Evolutionary conservation across 768 basidiomycete species (phyloP).

Genomic region (Trametopsis cervina): DNA sequence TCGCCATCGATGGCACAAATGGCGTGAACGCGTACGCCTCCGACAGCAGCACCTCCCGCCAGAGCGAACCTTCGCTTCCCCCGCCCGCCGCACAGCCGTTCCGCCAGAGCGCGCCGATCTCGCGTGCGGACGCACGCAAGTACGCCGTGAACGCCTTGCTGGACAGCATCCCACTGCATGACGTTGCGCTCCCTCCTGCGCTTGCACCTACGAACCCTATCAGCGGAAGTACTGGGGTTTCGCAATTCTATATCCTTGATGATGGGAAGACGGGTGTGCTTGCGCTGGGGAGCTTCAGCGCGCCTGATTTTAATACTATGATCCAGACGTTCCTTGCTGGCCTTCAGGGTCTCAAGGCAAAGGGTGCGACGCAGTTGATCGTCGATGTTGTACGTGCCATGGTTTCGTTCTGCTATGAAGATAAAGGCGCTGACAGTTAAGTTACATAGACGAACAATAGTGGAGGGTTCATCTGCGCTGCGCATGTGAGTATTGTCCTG

Average conservation of each 20-base stretch:
- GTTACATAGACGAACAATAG: constrained; percentile 25
- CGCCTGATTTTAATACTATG: constrained; percentile 34
- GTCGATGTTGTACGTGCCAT: constrained; percentile 46
- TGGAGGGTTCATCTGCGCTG: constrained; percentile 49
- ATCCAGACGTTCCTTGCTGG: constrained; percentile 38
- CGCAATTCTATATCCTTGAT: constrained; percentile 48
- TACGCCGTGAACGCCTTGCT: constrained; percentile 43
- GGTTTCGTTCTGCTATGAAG: not conserved
- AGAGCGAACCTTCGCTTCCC: not conserved
- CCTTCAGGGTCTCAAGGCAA: constrained; percentile 36
- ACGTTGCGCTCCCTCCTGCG: constrained; percentile 30
- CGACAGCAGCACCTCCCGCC: not conserved
- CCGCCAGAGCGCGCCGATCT: constrained; percentile 15
- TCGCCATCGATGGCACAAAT: constrained; percentile 42
- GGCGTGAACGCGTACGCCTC: constrained; percentile 24
- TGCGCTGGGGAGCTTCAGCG: constrained; percentile 53
- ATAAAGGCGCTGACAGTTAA: not conserved
- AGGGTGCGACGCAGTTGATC: constrained; percentile 45
- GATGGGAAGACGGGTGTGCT: constrained; percentile 49
- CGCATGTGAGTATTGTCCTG: constrained; percentile 37
- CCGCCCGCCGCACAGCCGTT: not conserved
- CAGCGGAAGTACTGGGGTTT: constrained; percentile 40
- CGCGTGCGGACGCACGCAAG: constrained; percentile 13
- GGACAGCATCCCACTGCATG: constrained; percentile 36
- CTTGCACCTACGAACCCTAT: constrained; percentile 31